Evolutionary conservation across 169 alveolate species (phyloP).

Genomic region (Plasmodium fragile): DNA sequence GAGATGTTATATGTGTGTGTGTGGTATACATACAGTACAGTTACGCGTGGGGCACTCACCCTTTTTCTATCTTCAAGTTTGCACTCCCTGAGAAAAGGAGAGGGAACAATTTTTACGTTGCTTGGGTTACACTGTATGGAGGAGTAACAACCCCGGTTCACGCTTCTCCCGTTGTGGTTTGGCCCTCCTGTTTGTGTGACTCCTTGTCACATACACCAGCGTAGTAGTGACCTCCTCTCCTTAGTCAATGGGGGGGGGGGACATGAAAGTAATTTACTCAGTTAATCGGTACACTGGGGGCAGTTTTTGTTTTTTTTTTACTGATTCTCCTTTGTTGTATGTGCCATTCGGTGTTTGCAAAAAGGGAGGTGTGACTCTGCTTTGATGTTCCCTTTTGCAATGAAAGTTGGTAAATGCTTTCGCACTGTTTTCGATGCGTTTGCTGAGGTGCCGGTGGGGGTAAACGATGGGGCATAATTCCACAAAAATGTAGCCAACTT

Average conservation of each 20-base stretch:
- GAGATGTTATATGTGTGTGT: not conserved
- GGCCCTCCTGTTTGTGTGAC: not conserved
- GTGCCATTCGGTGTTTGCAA: not conserved
- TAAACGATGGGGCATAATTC: not conserved
- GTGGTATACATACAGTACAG: not conserved
- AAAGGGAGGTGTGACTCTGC: not conserved
- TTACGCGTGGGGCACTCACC: not conserved
- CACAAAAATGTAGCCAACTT: not conserved
- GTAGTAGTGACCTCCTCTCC: not conserved
- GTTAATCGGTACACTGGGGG: not conserved
- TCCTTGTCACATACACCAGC: not conserved
- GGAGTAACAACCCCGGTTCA: not conserved
- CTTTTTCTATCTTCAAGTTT: not conserved
- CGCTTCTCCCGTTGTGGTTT: not conserved
- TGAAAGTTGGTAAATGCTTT: not conserved
- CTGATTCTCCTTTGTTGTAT: not conserved
- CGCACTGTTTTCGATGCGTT: not conserved
- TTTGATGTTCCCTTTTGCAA: not conserved
- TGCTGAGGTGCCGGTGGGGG: not conserved
- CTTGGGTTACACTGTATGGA: not conserved
- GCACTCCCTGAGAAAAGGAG: not conserved
- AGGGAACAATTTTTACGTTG: not conserved
- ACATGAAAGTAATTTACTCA: not conserved
- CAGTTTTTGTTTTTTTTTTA: too few relatives aligned
- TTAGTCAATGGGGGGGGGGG: not conserved